Percentiles rank a stretch among this genome's conserved stretches.
Conservation (phyloP, 2,329 filamentous ascomycete genomes). For the Microdochium paspali region DNA sequence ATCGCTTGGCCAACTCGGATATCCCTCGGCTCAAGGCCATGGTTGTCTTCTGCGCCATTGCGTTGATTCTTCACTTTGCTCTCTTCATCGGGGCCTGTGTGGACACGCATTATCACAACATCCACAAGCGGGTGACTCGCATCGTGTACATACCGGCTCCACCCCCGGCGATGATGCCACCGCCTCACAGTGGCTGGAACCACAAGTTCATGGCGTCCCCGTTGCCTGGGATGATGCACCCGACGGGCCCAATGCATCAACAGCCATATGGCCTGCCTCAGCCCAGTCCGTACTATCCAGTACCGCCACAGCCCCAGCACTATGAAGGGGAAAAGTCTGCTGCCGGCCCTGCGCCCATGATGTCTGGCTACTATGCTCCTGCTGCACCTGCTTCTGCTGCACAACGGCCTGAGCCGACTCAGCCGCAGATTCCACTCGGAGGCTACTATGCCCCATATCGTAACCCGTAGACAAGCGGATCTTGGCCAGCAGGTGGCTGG, state of each 20-base stretch:
- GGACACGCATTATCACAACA: slow-evolving; percentile 19
- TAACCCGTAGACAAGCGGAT: not conserved
- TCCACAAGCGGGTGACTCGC: slow-evolving; percentile 8
- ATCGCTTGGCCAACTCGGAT: slow-evolving; percentile 7
- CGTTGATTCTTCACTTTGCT: slow-evolving; percentile 70
- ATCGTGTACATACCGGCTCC: slow-evolving; percentile 11
- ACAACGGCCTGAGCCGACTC: not conserved
- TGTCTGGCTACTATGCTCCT: not conserved
- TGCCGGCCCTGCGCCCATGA: not conserved
- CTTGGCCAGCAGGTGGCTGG: too few relatives aligned
- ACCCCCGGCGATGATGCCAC: slow-evolving; percentile 8
- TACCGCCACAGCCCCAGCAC: not conserved
- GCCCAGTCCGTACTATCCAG: not conserved
- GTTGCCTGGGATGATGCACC: slow-evolving; percentile 1
- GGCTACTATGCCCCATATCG: not conserved
- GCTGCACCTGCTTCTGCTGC: not conserved
- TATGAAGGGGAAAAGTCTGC: not conserved
- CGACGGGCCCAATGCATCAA: slow-evolving; percentile 1
- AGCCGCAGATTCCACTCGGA: not conserved
- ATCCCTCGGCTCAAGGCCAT: slow-evolving; percentile 34
- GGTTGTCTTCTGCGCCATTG: slow-evolving; percentile 65
- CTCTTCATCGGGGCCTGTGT: slow-evolving; percentile 51
- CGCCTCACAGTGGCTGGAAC: slow-evolving; percentile 5
- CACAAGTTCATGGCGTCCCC: slow-evolving; percentile 1
- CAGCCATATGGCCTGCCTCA: slow-evolving; percentile 1